phyloP scores from a whole-genome alignment of 2,329 filamentous ascomycete genomes.

The Sarocladiaceae sp. region DNA sequence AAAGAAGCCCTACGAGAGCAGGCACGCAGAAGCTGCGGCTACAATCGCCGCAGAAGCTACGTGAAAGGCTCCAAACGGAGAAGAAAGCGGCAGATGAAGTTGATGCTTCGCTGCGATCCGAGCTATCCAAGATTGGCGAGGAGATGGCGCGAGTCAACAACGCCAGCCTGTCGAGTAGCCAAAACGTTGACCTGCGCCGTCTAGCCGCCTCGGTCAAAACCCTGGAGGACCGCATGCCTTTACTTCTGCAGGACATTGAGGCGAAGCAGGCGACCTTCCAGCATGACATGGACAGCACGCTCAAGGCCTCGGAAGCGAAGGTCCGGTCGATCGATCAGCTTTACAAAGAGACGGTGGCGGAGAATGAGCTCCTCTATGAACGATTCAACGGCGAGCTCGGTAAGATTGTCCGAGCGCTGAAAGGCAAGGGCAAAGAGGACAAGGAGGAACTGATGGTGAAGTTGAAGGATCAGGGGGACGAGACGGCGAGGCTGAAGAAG shows the following conservation, averaged over 20 bases:
- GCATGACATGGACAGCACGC: conserved; percentile 62
- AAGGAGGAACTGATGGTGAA: conserved; percentile 70
- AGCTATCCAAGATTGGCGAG: conserved; percentile 72
- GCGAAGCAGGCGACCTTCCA: conserved; percentile 58
- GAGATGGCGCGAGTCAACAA: conserved; percentile 61
- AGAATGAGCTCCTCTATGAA: conserved; percentile 90
- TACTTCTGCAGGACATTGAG: conserved; percentile 51
- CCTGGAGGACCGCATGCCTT: conserved; percentile 62
- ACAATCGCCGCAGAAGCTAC: conserved; percentile 67
- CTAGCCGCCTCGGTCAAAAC: conserved; percentile 53
- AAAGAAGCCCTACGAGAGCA: conserved; percentile 13
- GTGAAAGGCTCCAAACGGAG: conserved; percentile 79
- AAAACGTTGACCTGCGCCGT: conserved; percentile 38
- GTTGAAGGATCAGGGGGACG: conserved; percentile 69
- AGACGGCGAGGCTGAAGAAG: conserved; percentile 69
- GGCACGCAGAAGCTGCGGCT: conserved; percentile 52
- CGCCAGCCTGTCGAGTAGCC: conserved; percentile 21
- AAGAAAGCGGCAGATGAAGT: conserved; percentile 66
- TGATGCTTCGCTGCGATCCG: conserved; percentile 63
- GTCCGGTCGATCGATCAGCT: conserved; percentile 79
- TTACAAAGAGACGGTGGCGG: conserved; percentile 78
- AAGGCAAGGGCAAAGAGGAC: conserved; percentile 65
- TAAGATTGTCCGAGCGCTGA: conserved; percentile 71
- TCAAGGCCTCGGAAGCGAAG: conserved; percentile 71
- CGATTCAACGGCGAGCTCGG: conserved; percentile 87